phyloP scores from a whole-genome alignment of 2,329 filamentous ascomycete species.

The Fusarium veterinarium region DNA sequence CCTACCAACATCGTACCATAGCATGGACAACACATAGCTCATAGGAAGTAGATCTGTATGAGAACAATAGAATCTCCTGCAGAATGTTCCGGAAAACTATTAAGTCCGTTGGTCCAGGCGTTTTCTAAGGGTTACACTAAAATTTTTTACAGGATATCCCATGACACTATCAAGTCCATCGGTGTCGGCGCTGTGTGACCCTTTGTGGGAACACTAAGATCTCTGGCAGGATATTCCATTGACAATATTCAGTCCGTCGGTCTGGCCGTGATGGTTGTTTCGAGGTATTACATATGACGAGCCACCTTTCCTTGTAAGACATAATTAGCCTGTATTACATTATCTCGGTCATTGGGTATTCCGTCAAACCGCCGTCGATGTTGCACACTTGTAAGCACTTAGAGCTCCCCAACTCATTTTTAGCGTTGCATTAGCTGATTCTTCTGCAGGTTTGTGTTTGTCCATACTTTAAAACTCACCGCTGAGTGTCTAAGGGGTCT shows the following conservation, averaged over 20 bases:
- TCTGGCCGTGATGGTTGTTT: not conserved
- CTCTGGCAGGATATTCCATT: too few relatives aligned
- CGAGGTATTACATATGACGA: not conserved
- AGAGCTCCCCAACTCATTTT: not conserved
- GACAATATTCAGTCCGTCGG: too few relatives aligned
- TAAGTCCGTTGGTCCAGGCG: rapidly evolving
- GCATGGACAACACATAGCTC: not conserved
- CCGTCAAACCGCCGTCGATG: not conserved
- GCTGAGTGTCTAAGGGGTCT: rapidly evolving
- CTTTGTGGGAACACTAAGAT: not conserved
- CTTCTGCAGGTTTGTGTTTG: not conserved
- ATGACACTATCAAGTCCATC: not conserved
- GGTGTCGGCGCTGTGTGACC: too few relatives aligned
- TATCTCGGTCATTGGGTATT: rapidly evolving
- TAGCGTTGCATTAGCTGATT: not conserved
- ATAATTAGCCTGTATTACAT: not conserved
- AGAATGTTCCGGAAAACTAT: too few relatives aligned
- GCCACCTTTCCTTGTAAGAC: rapidly evolving
- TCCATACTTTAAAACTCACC: not conserved
- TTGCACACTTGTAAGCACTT: rapidly evolving
- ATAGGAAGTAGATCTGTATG: not conserved
- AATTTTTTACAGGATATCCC: too few relatives aligned
- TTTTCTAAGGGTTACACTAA: not conserved
- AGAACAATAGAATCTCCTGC: not conserved
- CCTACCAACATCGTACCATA: not conserved